Percentiles rank a stretch among this genome's conserved stretches.
Conservation (phyloP, 208 protist species). For the Angomonas deanei region DNA sequence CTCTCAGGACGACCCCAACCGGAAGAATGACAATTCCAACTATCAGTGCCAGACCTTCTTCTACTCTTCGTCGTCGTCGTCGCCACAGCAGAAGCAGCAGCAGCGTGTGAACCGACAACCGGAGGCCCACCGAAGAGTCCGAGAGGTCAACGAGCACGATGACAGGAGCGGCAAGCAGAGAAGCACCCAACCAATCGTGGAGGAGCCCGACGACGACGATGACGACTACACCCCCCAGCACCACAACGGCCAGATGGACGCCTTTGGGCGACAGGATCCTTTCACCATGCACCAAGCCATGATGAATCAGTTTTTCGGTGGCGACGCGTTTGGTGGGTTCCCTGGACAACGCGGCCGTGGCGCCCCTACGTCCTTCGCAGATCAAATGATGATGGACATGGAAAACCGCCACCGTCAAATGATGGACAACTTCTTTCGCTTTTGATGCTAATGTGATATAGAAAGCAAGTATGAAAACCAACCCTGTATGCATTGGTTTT, state of each 20-base stretch:
- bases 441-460: background rate
- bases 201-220: conserved; percentile 1
- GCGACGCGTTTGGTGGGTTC: background rate
- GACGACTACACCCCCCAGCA: background rate
- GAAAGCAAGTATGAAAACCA: too few species aligned
- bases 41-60: background rate
- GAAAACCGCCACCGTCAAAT: background rate
- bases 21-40: background rate
- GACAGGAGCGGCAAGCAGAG: background rate
- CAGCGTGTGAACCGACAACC: background rate
- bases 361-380: background rate
- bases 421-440: background rate
- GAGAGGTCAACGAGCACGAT: background rate
- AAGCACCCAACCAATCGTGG: background rate
- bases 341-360: background rate
- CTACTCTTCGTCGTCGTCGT: background rate
- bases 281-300: background rate
- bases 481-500: too few species aligned
- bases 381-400: background rate
- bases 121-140: background rate
- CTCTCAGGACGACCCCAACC: background rate
- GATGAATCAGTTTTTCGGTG: background rate
- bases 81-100: background rate
- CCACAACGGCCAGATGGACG: background rate
- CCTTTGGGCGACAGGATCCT: background rate